Percentiles rank a stretch among this genome's conserved stretches.
Evolutionary conservation across 306 rosid genomes (phyloP).

Genomic region (Castanea mollissima): DNA sequence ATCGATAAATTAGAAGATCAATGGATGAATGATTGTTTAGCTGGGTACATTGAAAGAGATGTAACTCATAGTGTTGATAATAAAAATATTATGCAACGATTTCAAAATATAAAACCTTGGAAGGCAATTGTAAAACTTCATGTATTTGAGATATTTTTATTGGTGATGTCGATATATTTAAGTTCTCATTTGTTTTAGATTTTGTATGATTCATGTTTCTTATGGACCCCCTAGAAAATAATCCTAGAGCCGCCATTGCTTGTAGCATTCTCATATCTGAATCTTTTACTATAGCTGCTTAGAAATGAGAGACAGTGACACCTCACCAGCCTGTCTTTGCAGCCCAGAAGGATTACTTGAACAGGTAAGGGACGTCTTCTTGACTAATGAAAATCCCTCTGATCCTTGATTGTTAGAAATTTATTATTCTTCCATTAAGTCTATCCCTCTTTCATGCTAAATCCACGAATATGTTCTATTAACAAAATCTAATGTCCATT

Average conservation of each 20-base stretch:
- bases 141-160: too few species aligned
- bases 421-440: background rate
- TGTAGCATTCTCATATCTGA: conserved; percentile 3
- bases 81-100: too few species aligned
- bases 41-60: too few species aligned
- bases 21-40: too few species aligned
- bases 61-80: too few species aligned
- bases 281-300: conserved; percentile 30
- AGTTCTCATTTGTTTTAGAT: too few species aligned
- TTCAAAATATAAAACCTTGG: too few species aligned
- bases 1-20: too few species aligned
- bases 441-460: background rate
- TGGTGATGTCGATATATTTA: too few species aligned
- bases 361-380: conserved; percentile 20
- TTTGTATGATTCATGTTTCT: too few species aligned
- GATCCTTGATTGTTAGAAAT: background rate
- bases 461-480: background rate
- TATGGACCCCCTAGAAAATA: too few species aligned
- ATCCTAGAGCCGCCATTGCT: background rate
- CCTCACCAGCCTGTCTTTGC: conserved; percentile 17
- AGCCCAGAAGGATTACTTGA: conserved; percentile 40
- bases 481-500: background rate
- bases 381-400: background rate
- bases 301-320: conserved; percentile 34
- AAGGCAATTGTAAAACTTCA: too few species aligned